Conservation (phyloP, 202 grass and related monocot species). For the Carex arenaria region DNA sequence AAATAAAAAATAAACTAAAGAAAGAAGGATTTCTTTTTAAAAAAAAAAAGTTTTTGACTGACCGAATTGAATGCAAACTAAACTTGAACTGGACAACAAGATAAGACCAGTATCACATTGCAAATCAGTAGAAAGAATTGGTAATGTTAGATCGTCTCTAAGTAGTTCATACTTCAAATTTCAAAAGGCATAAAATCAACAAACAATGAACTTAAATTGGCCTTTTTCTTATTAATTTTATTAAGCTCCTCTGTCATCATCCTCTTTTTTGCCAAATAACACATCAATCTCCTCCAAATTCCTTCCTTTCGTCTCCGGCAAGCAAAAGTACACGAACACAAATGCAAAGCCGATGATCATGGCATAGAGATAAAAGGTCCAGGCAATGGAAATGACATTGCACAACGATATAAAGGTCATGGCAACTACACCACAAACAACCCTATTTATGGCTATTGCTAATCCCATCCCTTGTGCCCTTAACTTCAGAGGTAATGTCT, state of each 20-base stretch:
- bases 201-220: no score
- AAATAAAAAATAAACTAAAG: no score
- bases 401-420: slow-evolving; percentile 66
- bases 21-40: no score
- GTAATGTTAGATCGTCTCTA: no score
- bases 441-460: slow-evolving; percentile 36
- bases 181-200: no score
- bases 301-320: slow-evolving; percentile 63
- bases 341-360: slow-evolving; percentile 1
- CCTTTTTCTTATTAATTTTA: not conserved
- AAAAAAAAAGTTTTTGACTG: no score
- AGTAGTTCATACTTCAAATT: no score
- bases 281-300: slow-evolving; percentile 46
- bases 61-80: no score
- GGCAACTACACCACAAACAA: slow-evolving; percentile 28
- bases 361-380: slow-evolving; percentile 65
- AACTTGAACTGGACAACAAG: no score
- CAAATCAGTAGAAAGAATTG: no score
- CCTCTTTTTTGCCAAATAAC: slow-evolving; percentile 27
- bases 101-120: no score
- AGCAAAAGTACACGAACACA: slow-evolving; percentile 35
- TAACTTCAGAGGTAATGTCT: slow-evolving; percentile 69
- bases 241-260: not conserved
- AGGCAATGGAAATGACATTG: slow-evolving; percentile 35
- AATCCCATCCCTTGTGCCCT: slow-evolving; percentile 47